phyloP scores from a whole-genome alignment of 371 early-diverging fungal genomes.

The Mucor lusitanicus region DNA sequence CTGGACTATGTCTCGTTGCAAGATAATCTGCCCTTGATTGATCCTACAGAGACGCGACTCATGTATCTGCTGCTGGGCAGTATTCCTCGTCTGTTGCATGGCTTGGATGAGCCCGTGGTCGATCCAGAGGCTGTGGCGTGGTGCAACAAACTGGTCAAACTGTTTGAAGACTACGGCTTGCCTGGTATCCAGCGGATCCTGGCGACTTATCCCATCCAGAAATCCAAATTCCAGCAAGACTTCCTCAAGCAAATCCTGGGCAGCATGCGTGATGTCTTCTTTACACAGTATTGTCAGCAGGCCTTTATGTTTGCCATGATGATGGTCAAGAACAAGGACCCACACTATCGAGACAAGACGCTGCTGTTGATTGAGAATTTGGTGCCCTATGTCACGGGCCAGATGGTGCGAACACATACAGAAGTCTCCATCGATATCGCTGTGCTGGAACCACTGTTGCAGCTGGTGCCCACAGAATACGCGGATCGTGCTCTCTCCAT shows the following conservation, averaged over 20 bases:
- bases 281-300: slow-evolving; percentile 62
- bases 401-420: slow-evolving; percentile 12
- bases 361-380: slow-evolving; percentile 66
- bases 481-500: slow-evolving; percentile 70
- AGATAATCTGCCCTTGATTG: slow-evolving; percentile 66
- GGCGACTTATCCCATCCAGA: slow-evolving; percentile 62
- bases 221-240: slow-evolving; percentile 72
- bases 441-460: slow-evolving; percentile 51
- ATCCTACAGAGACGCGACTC: slow-evolving; percentile 60
- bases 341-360: slow-evolving; percentile 66
- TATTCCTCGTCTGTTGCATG: slow-evolving; percentile 69
- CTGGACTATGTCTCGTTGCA: slow-evolving; percentile 48
- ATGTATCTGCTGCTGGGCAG: slow-evolving; percentile 71
- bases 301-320: slow-evolving; percentile 66
- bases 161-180: slow-evolving; percentile 58
- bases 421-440: slow-evolving; percentile 42
- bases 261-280: slow-evolving; percentile 66
- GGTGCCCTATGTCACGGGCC: slow-evolving; percentile 56
- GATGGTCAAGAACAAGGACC: slow-evolving; percentile 64
- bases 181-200: slow-evolving; percentile 58
- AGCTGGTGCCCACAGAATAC: slow-evolving; percentile 65
- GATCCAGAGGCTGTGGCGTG: slow-evolving; percentile 29
- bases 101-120: slow-evolving; percentile 44
- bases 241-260: slow-evolving; percentile 68
- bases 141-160: slow-evolving; percentile 51